Evolutionary conservation across 768 basidiomycete species (phyloP), one percentile per base, ranked within the genome.

Genomic region (Tricholoma sp.): DNA sequence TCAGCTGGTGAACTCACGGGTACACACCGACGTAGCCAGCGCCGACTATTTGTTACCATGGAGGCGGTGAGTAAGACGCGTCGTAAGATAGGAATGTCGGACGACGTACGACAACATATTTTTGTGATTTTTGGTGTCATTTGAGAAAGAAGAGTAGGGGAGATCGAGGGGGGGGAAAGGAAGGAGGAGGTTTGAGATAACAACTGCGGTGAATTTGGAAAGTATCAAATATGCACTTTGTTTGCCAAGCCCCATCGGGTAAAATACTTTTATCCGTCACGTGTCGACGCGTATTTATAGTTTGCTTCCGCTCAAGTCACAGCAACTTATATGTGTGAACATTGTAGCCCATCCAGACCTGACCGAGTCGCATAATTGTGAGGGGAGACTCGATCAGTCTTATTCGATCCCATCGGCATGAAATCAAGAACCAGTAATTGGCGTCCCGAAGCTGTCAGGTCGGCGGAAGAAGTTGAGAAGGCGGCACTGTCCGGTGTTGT

Each of bases 11-110:
- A 41, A 57, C 24, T 31, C 37, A 46, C 54, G 32, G 31, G 29
- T 52, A 55, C 86, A 70, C 63, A 92, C 93, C 94, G 70, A 97
- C 94, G 70, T 97, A 97, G 68, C 94, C 92, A 70, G 91, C 90
- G 67, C 89, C 89, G 62, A 92, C 91, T 91, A 57, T 16, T 64
- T 32, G 56, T 39, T 50, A 55, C 22, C 56, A 64, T 56, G 52
- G 29, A 49, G 54, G 31, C 52, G 64, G 51, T 67, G 62, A 34
- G n/a, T 35, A 14, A 41, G 34, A 21, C 19, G 32, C 49, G 51
- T 49, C 22, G 19, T 53, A 41, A 12, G 45, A 27, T n/a, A 8
- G 24, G 29, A 55, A 21, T 24, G n/a, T n/a, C n/a, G n/a, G 37
- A 29, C 57, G 55, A 84, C 90, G 71, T 67, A 94, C 91, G 90